phyloP scores from a whole-genome alignment of 352 stramenopile genomes.

The Globisporangium okanoganense region DNA sequence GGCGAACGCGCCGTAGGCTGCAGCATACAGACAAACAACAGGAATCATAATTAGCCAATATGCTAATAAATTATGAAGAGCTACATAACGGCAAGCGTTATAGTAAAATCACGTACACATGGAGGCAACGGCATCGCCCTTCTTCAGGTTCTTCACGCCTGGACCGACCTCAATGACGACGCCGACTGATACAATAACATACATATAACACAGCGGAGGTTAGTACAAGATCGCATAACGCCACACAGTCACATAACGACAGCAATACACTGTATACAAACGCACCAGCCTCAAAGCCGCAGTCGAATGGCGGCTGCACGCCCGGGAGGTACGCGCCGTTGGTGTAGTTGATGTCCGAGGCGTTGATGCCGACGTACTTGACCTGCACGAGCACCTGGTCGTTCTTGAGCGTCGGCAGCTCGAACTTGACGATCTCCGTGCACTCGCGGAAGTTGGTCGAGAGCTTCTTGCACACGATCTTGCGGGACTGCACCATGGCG shows the following conservation, averaged over 20 bases:
- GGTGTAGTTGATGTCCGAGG: slow-evolving; percentile 57
- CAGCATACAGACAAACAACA: neutral
- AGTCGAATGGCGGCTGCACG: slow-evolving; percentile 47
- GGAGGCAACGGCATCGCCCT: slow-evolving; percentile 37
- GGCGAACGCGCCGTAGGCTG: slow-evolving; percentile 39
- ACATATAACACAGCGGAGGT: neutral
- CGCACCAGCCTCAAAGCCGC: slow-evolving; percentile 41
- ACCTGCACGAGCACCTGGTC: slow-evolving; percentile 48
- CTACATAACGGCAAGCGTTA: neutral
- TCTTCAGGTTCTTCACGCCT: slow-evolving; percentile 34
- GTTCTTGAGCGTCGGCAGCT: slow-evolving; percentile 33
- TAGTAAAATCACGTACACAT: slow-evolving; percentile 22
- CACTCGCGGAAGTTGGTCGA: slow-evolving; percentile 79
- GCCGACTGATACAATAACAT: slow-evolving; percentile 17
- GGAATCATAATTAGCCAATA: neutral
- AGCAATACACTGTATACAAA: neutral
- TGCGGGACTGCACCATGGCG: slow-evolving; percentile 52
- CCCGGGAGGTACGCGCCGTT: slow-evolving; percentile 48
- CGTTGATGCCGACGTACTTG: slow-evolving; percentile 42
- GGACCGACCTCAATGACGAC: slow-evolving; percentile 28
- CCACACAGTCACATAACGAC: neutral
- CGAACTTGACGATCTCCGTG: slow-evolving; percentile 55
- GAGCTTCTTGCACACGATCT: slow-evolving; percentile 78
- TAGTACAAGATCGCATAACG: neutral
- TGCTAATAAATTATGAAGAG: neutral